Evolutionary conservation across 73 alveolate genomes (phyloP), one percentile per base, ranked within the genome.

Genomic region (Paramecium biaurelia): DNA sequence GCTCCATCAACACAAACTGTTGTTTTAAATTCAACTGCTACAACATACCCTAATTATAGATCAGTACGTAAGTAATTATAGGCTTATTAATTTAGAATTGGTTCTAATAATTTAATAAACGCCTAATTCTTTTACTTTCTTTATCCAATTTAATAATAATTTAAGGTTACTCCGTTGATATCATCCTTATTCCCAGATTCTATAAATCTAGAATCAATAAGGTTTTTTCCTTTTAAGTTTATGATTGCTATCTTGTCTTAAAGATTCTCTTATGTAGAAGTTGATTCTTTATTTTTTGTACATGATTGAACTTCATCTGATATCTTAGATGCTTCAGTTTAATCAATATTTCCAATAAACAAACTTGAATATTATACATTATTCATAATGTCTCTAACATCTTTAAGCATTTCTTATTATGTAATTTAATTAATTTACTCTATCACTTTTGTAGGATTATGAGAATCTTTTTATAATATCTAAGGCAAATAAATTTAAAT

Each of bases 91-190:
- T 26, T 63, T 2, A 20, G 43, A 63, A 63, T 26, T 30, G 84
- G 84, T 21, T 63, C 49, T 26, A 63, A 63, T 30, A 79, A 32
- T 43, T 79, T 79, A 30, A 79, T 79, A 20, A 18, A 30, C 9
- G 74, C 90, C 47, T 79, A 18, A 34, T 79, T 79, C 28, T 15
- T 43, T 21, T 21, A 41, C 14, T 58, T 79, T 79, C 90, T 79
- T 79, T 79, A 21, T 23, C 90, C 90, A 20, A 79, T 79, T 43
- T 79, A 79, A 79, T 79, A 79, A 34, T 79, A 79, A 79, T 79
- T 79, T 26, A 79, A 26, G 6, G 90, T 79, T 5, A 79, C 90
- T 2, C 90, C 90, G 20, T 79, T 79, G 3, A 45, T 43, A 43
- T 79, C 90, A 30, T 41, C 90, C 15, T 79, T 9, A 18, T 53